These are phyloP conservation scores for Aspergillus jensenii DNA, from an alignment of 2,329 filamentous ascomycete species.

Conservation along the genomic window DNA sequence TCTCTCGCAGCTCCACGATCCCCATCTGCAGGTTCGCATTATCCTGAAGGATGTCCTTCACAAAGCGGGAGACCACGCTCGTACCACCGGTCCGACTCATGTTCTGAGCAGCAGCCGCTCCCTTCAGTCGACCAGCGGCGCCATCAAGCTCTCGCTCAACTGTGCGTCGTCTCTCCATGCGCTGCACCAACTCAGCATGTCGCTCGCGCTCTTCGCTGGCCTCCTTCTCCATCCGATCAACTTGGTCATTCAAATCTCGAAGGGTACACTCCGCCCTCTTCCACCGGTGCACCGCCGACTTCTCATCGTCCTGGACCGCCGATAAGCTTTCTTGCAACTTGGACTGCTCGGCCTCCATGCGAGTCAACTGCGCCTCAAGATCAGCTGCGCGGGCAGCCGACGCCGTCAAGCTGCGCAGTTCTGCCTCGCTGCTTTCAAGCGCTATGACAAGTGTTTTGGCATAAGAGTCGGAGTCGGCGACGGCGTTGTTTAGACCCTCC, in stretches of 20 bases:
- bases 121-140: conserved; percentile 77
- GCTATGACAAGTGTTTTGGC: conserved; percentile 75
- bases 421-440: conserved; percentile 73
- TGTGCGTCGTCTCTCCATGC: conserved; percentile 79
- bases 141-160: conserved; percentile 80
- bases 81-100: conserved; percentile 59
- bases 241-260: conserved; percentile 75
- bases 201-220: conserved; percentile 75
- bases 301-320: conserved; percentile 70
- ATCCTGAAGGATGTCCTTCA: conserved; percentile 91
- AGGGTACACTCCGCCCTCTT: conserved; percentile 79
- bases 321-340: conserved; percentile 67
- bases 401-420: conserved; percentile 70
- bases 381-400: conserved; percentile 73
- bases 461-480: conserved; percentile 75
- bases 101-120: conserved; percentile 70
- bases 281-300: conserved; percentile 78
- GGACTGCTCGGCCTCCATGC: conserved; percentile 79
- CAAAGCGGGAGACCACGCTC: conserved; percentile 88
- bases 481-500: conserved; percentile 76
- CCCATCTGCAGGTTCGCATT: conserved; percentile 92
- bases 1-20: conserved; percentile 84
- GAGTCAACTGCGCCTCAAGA: conserved; percentile 75
- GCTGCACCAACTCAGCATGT: conserved; percentile 75
- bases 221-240: conserved; percentile 86